Evolutionary conservation across 1,284 basidiomycete genomes (phyloP).

Genomic region (Pterulicium gracile): DNA sequence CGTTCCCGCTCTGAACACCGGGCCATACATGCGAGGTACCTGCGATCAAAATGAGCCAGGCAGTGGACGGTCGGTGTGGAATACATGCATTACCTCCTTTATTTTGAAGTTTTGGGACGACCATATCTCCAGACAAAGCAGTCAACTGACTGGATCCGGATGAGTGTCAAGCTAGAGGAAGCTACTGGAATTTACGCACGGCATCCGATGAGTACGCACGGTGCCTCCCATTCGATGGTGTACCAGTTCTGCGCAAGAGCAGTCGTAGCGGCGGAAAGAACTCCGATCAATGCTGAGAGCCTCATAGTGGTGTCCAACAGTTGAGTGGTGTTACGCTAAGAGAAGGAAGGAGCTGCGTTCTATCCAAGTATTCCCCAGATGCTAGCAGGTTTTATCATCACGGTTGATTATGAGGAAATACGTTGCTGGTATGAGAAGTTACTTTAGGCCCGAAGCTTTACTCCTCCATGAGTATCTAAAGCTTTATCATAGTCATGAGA

Average conservation of each 20-base stretch:
- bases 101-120: background rate
- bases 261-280: background rate
- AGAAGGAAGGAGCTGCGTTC: background rate
- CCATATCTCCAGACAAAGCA: background rate
- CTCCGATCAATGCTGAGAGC: background rate
- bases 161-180: background rate
- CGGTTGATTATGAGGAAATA: too few species aligned
- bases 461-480: too few species aligned
- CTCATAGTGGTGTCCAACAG: background rate
- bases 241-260: constrained; percentile 1
- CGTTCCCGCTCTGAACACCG: constrained; percentile 19
- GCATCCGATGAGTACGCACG: background rate
- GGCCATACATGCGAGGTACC: constrained; percentile 22
- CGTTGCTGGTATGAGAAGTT: too few species aligned
- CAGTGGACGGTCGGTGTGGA: too few species aligned
- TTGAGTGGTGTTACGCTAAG: background rate
- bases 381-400: too few species aligned
- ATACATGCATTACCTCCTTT: background rate
- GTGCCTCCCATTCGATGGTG: constrained; percentile 1
- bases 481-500: too few species aligned
- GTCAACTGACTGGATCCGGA: background rate
- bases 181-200: background rate
- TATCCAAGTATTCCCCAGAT: too few species aligned
- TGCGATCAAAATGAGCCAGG: too few species aligned
- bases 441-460: too few species aligned